Conservation (phyloP, 345 rosid genomes). For the Schrenkiella parvula region DNA sequence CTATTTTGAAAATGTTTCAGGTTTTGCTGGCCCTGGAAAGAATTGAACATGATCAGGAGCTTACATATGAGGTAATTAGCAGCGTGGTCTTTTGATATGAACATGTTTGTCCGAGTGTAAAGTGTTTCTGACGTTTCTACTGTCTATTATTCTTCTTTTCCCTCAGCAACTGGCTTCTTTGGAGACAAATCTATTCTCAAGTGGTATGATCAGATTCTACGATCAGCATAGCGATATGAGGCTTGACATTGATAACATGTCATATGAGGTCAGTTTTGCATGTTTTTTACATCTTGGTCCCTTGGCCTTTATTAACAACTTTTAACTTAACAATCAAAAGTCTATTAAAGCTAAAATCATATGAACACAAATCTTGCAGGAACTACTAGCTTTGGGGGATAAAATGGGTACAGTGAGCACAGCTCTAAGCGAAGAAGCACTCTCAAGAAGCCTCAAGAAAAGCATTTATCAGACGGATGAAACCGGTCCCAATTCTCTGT, state of each 20-base stretch:
- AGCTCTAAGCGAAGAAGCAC: conserved; percentile 81
- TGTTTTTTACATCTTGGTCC: background rate
- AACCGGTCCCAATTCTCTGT: conserved; percentile 15
- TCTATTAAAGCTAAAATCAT: background rate
- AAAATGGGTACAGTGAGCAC: conserved; percentile 97
- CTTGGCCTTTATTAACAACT: background rate
- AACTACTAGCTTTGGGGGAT: conserved; percentile 86
- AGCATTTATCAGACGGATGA: conserved; percentile 42
- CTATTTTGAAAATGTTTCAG: conserved; percentile 33
- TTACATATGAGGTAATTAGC: conserved; percentile 60
- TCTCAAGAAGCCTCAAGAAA: conserved; percentile 59
- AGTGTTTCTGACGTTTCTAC: background rate
- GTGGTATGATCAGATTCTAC: conserved; percentile 52
- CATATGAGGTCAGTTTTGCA: conserved; percentile 73
- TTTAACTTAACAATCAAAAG: background rate
- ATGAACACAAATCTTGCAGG: conserved; percentile 44
- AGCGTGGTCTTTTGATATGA: conserved; percentile 8
- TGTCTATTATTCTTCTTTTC: background rate
- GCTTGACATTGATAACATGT: conserved; percentile 93
- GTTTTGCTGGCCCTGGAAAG: conserved; percentile 82
- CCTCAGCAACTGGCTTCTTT: conserved; percentile 78
- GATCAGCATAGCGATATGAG: conserved; percentile 97
- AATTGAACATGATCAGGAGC: conserved; percentile 76
- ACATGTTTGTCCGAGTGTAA: conserved; percentile 16
- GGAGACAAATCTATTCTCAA: conserved; percentile 68